Evolutionary conservation across 1,284 basidiomycete species (phyloP), one percentile per base, ranked within the genome.

Genomic region (Mycena sp.): DNA sequence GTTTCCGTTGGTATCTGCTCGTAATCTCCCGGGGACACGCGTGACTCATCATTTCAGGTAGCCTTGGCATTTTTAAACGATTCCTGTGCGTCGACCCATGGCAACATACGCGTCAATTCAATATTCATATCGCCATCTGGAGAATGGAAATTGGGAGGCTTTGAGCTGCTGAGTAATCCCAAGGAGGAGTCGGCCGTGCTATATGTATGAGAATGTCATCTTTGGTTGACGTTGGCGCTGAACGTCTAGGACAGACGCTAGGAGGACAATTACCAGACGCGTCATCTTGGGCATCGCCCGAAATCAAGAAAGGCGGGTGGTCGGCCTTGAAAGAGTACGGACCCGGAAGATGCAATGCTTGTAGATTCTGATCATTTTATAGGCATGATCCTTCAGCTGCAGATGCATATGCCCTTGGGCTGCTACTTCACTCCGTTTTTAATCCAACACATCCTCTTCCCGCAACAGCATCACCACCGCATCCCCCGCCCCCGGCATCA

Each of bases 71-170:
- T 99, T 77, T 77, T 99, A 59, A 98, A 99, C 71, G 90, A 95
- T 40, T 85, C 93, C 5, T 92, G 89, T 58, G 79, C 88, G 37
- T 95, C 93, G 0, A 94, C 94, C 0, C 98, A 99, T 73, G 97
- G 96, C 41, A 94, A 92, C 66, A 78, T 99, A 60, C 83, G 91
- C 59, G 80, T 88, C 4, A 87, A 90, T 60, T 90, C 93, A 2
- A 86, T 99, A 66, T 99, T 98, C 73, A 87, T 99, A 61, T 92
- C 94, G 6, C 88, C 89, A 0, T 94, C 95, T 0, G 94, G 97
- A 21, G 98, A 99, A 80, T 99, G 96, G 97, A 93, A 93, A 73
- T 80, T 99, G 10, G 96, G 93, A 30, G 97, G 97, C 1, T 96
- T 99, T 71, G 98, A 99, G 71, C 78, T 96, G 1, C 78, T 99